phyloP scores from a whole-genome alignment of 1,284 basidiomycete genomes.

The Apiotrichum siamense region DNA sequence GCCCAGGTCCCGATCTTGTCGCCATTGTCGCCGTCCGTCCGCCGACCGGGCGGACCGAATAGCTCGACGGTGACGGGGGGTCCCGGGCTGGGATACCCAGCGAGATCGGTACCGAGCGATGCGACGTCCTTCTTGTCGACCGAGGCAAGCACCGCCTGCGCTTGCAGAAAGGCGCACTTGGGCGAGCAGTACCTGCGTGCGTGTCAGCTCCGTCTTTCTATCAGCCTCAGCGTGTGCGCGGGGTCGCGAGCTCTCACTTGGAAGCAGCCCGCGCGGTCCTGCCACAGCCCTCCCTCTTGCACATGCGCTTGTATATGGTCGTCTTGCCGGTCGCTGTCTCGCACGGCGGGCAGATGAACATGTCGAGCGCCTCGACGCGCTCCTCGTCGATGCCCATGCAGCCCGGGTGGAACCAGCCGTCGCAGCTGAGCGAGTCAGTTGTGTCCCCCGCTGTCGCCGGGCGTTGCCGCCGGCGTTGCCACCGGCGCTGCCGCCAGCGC shows the following conservation, averaged over 20 bases:
- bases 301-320: constrained; percentile 34
- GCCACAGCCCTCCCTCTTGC: constrained; percentile 36
- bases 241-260: too few relatives aligned
- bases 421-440: constrained; percentile 27
- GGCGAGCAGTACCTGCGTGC: constrained; percentile 39
- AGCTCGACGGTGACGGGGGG: constrained; percentile 15
- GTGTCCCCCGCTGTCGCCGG: neutral
- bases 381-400: constrained; percentile 37
- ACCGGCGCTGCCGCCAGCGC: too few relatives aligned
- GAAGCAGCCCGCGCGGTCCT: constrained; percentile 26
- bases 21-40: neutral
- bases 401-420: constrained; percentile 42
- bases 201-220: constrained; percentile 5
- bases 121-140: constrained; percentile 29
- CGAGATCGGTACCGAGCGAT: constrained; percentile 7
- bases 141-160: constrained; percentile 20
- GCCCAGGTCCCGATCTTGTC: neutral
- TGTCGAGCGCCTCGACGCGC: constrained; percentile 35
- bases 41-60: too few relatives aligned
- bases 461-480: too few relatives aligned
- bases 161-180: constrained; percentile 32
- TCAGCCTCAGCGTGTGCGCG: too few relatives aligned
- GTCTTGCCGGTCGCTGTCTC: constrained; percentile 31
- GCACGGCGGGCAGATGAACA: constrained; percentile 41
- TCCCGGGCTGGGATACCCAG: constrained; percentile 26